These are phyloP conservation scores for Penicillium salamii DNA, from an alignment of 495 filamentous ascomycete species.

Conservation along the genomic window DNA sequence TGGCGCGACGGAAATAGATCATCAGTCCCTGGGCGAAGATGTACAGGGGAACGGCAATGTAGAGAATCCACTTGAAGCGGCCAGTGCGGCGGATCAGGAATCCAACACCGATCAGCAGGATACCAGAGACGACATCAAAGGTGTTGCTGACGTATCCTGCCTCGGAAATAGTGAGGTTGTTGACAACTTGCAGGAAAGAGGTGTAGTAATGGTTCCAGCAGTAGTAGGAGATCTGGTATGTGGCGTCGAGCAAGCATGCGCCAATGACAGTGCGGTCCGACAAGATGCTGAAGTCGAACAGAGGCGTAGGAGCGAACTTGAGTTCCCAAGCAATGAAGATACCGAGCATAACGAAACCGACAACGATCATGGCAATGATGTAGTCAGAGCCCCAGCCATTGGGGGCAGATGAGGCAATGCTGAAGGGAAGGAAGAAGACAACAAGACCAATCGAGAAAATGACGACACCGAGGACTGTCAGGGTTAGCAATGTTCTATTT, in stretches of 20 bases:
- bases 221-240: constrained; percentile 54
- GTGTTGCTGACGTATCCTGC: constrained; percentile 51
- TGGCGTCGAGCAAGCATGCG: constrained; percentile 51
- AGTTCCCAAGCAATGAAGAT: constrained; percentile 56
- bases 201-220: constrained; percentile 58
- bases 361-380: constrained; percentile 53
- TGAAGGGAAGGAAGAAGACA: constrained; percentile 60
- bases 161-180: constrained; percentile 52
- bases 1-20: constrained; percentile 61
- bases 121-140: constrained; percentile 48
- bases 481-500: neutral
- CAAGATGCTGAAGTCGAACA: constrained; percentile 55
- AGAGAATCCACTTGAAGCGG: constrained; percentile 50
- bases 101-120: constrained; percentile 45
- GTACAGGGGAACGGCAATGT: constrained; percentile 57
- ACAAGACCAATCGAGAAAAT: constrained; percentile 54
- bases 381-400: constrained; percentile 45
- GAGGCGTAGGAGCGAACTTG: constrained; percentile 45
- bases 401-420: constrained; percentile 38
- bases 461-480: constrained; percentile 47
- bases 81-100: constrained; percentile 49
- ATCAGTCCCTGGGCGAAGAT: constrained; percentile 56
- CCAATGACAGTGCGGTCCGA: constrained; percentile 60
- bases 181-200: constrained; percentile 73
- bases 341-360: constrained; percentile 51